Evolutionary conservation across 2,329 filamentous ascomycete genomes (phyloP), one percentile per base, ranked within the genome.

Genomic region (Fusarium dlaminii): DNA sequence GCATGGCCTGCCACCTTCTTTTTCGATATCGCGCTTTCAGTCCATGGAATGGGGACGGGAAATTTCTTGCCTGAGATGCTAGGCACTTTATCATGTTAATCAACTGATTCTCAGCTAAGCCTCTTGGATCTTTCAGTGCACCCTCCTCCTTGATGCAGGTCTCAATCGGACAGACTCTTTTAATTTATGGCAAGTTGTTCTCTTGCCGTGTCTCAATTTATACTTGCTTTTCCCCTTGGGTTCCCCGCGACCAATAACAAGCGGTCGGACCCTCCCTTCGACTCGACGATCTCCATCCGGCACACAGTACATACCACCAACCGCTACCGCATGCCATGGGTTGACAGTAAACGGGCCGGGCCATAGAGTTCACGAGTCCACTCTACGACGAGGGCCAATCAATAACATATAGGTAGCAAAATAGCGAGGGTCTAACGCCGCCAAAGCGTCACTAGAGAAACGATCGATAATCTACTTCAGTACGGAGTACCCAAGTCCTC

Each of bases 331-430:
- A 49, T 70, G 68, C 48, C 68, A 65, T 67, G 63, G 73, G 57
- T 62, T 29, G 46, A 74, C 46, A 75, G 72, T 55, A 72, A 77
- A 74, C 73, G 75, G 73, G 66, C 73, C 73, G 71, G 68, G 66
- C 75, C 74, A 72, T 75, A 65, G 51, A 70, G 72, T 73, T 73
- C 66, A 59, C 56, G 68, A 58, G 34, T 40, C 72, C 70, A 73
- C 71, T 70, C 45, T 45, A 46, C 17, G 34, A 55, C n/a, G 45
- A 24, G 34, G 18, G 22, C 45, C 36, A 32, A 52, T 73, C 61
- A 72, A 34, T 43, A 39, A 13, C 22, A 43, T 40, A 24, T 24
- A 48, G 48, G 37, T 12, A 51, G 39, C 56, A 43, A 51, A 32
- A 65, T 43, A 22, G 42, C 32, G 42, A 36, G 24, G 22, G 49